Evolutionary conservation across 768 basidiomycete genomes (phyloP).

Genomic region (Crepidotus variabilis): DNA sequence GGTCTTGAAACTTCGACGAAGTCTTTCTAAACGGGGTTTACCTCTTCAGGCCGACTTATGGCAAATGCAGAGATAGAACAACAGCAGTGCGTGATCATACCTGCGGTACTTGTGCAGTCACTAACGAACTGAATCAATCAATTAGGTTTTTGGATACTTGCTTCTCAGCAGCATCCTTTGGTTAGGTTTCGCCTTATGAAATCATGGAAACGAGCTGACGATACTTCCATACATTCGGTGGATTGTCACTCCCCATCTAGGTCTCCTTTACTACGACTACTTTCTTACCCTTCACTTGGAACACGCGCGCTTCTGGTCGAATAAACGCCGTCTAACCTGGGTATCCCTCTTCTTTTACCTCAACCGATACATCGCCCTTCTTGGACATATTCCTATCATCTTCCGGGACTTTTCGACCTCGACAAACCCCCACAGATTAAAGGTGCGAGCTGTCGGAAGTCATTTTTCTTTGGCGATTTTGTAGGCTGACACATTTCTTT

Average conservation of each 20-base stretch:
- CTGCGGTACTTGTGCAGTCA: neutral
- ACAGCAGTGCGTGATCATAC: neutral
- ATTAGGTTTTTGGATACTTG: slow-evolving; percentile 7
- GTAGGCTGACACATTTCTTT: neutral
- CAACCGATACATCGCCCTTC: slow-evolving; percentile 39
- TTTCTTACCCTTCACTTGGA: slow-evolving; percentile 41
- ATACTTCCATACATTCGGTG: too few relatives aligned
- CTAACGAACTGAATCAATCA: neutral
- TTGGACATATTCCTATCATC: slow-evolving; percentile 34
- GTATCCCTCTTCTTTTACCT: slow-evolving; percentile 36
- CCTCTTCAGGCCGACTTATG: neutral
- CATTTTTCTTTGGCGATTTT: neutral
- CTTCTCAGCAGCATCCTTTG: slow-evolving; percentile 4
- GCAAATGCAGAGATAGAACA: neutral
- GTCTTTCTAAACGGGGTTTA: neutral
- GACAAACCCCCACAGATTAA: slow-evolving; percentile 16
- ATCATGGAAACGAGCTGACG: too few relatives aligned
- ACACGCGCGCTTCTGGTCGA: slow-evolving; percentile 40
- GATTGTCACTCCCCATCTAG: too few relatives aligned
- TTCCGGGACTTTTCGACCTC: slow-evolving; percentile 29
- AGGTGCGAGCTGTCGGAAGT: slow-evolving; percentile 13
- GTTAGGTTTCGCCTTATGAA: neutral
- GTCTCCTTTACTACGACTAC: slow-evolving; percentile 47
- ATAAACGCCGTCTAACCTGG: slow-evolving; percentile 23
- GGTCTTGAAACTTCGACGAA: neutral